These are phyloP conservation scores for Raphanus sativus DNA, from an alignment of 345 rosid species.

Conservation along the genomic window DNA sequence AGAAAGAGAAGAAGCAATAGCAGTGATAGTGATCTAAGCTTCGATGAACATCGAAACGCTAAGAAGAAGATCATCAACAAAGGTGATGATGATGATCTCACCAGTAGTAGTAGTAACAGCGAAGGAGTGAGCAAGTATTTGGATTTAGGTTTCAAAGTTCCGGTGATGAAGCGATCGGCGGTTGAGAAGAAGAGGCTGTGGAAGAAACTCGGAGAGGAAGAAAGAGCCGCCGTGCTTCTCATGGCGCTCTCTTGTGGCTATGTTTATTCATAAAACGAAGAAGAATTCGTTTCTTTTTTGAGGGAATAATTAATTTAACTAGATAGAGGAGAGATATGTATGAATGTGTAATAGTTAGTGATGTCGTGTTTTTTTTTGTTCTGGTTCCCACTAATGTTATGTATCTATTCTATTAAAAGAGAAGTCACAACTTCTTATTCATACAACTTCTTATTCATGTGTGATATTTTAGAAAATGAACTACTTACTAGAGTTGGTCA, in stretches of 20 bases:
- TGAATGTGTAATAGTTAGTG: constrained; percentile 25
- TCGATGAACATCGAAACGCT: neutral
- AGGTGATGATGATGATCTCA: neutral
- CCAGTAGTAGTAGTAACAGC: neutral
- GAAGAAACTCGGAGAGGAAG: constrained; percentile 59
- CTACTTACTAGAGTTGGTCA: too few species aligned
- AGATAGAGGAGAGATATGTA: constrained; percentile 16
- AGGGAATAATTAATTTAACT: constrained; percentile 16
- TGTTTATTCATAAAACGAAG: constrained; percentile 53
- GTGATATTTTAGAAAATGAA: too few species aligned
- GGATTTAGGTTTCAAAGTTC: constrained; percentile 31
- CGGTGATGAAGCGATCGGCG: constrained; percentile 43
- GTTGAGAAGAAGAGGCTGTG: constrained; percentile 63
- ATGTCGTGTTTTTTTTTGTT: neutral
- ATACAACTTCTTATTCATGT: too few species aligned
- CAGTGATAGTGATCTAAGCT: constrained; percentile 22
- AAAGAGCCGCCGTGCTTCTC: constrained; percentile 84
- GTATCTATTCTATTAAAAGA: too few species aligned
- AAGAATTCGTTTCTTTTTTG: neutral
- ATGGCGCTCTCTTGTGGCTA: constrained; percentile 86
- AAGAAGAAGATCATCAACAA: constrained; percentile 10
- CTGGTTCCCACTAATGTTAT: constrained; percentile 26
- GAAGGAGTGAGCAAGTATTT: constrained; percentile 19
- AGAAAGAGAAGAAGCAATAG: constrained; percentile 41
- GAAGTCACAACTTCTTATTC: too few species aligned